Conservation (phyloP, 768 basidiomycete species). For the Trametes punicea region DNA sequence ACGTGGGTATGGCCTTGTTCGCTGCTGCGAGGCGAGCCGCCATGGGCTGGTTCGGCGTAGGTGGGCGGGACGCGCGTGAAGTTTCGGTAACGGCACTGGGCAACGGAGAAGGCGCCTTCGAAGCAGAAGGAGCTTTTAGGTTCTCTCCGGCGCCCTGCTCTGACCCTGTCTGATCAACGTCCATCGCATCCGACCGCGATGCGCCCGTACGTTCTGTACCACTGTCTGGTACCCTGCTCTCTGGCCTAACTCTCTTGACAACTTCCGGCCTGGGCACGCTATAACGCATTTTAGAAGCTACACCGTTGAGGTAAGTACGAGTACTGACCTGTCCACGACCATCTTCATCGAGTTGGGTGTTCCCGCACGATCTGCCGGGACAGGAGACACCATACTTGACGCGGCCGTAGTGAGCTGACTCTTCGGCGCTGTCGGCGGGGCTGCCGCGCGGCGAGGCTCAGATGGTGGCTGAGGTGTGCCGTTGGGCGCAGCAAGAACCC, state of each 20-base stretch:
- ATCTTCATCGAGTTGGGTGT: constrained; percentile 44
- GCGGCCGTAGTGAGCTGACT: constrained; percentile 39
- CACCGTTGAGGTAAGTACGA: background rate
- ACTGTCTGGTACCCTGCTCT: constrained; percentile 35
- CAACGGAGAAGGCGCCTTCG: background rate
- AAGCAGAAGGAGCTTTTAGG: background rate
- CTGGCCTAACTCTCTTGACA: constrained; percentile 54
- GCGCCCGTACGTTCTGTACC: constrained; percentile 20
- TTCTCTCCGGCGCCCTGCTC: background rate
- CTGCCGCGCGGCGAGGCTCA: constrained; percentile 13
- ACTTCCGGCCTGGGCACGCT: constrained; percentile 81
- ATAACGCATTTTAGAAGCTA: background rate
- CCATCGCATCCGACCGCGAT: constrained; percentile 32
- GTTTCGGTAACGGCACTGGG: background rate
- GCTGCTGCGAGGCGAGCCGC: constrained; percentile 1
- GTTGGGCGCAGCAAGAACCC: constrained; percentile 10
- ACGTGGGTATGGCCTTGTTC: constrained; percentile 8
- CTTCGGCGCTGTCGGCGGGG: constrained; percentile 53
- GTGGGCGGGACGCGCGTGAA: constrained; percentile 2
- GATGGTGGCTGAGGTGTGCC: constrained; percentile 6
- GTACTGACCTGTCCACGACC: constrained; percentile 61
- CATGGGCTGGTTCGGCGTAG: constrained; percentile 17
- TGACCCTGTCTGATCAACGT: constrained; percentile 29
- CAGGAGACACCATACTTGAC: constrained; percentile 27
- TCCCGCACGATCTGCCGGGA: constrained; percentile 28